Conservation (phyloP, 2,329 filamentous ascomycete genomes). For the Penicillium crustosum region DNA sequence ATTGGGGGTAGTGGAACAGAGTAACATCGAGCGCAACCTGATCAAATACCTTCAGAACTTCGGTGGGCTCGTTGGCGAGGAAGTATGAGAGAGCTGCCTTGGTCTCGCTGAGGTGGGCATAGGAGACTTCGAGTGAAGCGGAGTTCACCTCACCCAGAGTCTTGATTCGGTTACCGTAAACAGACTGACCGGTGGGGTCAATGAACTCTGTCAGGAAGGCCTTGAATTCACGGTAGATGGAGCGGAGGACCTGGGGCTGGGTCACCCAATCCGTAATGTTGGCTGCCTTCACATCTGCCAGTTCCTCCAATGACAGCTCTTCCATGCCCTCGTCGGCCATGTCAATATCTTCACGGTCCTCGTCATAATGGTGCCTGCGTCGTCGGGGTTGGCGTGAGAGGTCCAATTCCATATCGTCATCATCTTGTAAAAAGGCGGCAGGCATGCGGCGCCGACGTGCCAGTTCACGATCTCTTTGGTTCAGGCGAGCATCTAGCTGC, state of each 20-base stretch:
- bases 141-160: constrained; percentile 97
- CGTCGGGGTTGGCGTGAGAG: constrained; percentile 81
- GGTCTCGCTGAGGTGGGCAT: constrained; percentile 82
- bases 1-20: constrained; percentile 93
- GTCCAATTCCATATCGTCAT: constrained; percentile 81
- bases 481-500: constrained; percentile 61
- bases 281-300: constrained; percentile 89
- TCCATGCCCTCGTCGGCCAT: constrained; percentile 94
- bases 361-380: constrained; percentile 86
- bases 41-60: constrained; percentile 94
- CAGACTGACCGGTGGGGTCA: constrained; percentile 82
- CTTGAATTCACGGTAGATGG: constrained; percentile 95
- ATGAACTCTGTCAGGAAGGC: constrained; percentile 95
- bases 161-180: constrained; percentile 91
- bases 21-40: constrained; percentile 96
- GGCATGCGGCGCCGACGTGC: constrained; percentile 61
- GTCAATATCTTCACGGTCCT: constrained; percentile 83
- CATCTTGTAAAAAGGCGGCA: constrained; percentile 64
- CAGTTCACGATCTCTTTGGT: constrained; percentile 61
- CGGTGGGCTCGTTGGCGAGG: constrained; percentile 89
- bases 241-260: constrained; percentile 82
- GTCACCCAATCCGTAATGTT: constrained; percentile 95
- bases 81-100: constrained; percentile 96
- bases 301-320: constrained; percentile 85
- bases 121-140: constrained; percentile 93